These are phyloP conservation scores for Petunia axillaris DNA, from an alignment of 257 asterid genomes.

Conservation along the genomic window DNA sequence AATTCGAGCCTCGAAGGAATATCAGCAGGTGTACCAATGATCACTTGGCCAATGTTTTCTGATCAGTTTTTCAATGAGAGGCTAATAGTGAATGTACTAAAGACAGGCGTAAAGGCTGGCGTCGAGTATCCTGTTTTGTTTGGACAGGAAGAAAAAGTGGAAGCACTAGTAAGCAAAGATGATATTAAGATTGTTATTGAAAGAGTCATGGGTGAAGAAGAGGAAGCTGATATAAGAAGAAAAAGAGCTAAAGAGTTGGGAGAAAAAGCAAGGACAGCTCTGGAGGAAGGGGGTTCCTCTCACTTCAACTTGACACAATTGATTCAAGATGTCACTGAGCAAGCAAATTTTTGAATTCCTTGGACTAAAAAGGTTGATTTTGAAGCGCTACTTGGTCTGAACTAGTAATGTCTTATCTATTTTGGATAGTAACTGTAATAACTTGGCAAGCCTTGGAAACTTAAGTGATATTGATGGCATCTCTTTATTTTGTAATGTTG, in stretches of 20 bases:
- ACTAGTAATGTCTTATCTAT: too few species aligned
- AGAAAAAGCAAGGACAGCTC: slow-evolving; percentile 32
- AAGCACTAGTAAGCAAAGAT: slow-evolving; percentile 27
- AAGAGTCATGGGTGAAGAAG: too few species aligned
- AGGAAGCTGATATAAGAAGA: too few species aligned
- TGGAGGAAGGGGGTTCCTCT: slow-evolving; percentile 50
- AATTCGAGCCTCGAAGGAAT: slow-evolving; percentile 18
- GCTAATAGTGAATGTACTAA: slow-evolving; percentile 26
- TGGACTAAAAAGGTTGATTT: too few species aligned
- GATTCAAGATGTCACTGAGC: slow-evolving; percentile 17
- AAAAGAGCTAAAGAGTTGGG: too few species aligned
- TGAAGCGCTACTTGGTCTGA: too few species aligned
- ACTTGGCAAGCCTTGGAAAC: too few species aligned
- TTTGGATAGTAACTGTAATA: too few species aligned
- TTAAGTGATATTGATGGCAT: too few species aligned
- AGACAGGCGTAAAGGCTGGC: slow-evolving; percentile 36
- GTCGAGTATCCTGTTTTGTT: slow-evolving; percentile 12
- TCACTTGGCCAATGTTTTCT: slow-evolving; percentile 42
- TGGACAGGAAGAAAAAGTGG: slow-evolving; percentile 26
- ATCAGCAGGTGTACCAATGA: slow-evolving; percentile 23
- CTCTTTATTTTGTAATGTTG: too few species aligned
- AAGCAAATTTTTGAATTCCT: background rate
- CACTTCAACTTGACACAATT: slow-evolving; percentile 13
- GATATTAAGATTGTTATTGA: background rate
- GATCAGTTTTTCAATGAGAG: slow-evolving; percentile 47